These are phyloP conservation scores for Saturnispora dispora DNA, from an alignment of 805 yeast species.

Conservation along the genomic window DNA sequence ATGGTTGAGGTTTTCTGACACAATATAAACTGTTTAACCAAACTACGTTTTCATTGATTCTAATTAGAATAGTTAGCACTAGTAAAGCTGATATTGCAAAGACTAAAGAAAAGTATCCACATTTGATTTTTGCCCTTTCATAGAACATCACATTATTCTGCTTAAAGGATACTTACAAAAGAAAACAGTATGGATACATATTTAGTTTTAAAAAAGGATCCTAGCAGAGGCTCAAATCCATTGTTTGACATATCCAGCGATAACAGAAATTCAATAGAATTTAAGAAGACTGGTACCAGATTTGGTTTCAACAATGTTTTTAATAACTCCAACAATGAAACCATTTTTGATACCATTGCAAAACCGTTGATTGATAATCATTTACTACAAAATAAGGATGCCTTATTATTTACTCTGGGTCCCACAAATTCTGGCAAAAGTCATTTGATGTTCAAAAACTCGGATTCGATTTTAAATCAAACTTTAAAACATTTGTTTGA, in stretches of 20 bases:
- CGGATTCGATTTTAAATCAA: constrained; percentile 10
- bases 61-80: neutral
- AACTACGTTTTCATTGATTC: neutral
- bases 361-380: constrained; percentile 26
- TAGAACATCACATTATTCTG: neutral
- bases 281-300: constrained; percentile 19
- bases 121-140: neutral
- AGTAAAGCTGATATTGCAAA: neutral
- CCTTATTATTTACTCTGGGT: constrained; percentile 40
- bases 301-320: constrained; percentile 21
- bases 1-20: neutral
- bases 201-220: constrained; percentile 9
- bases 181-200: constrained; percentile 9
- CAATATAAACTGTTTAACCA: neutral
- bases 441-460: constrained; percentile 30
- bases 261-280: constrained; percentile 18
- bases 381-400: constrained; percentile 29
- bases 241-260: constrained; percentile 14
- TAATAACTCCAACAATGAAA: constrained; percentile 4
- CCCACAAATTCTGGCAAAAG: constrained; percentile 47
- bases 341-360: constrained; percentile 22
- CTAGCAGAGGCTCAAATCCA: neutral
- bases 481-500: constrained; percentile 21
- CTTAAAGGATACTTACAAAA: neutral
- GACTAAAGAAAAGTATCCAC: neutral